Evolutionary conservation across 345 rosid species (phyloP), one percentile per base, ranked within the genome.

Genomic region (Anastatica hierochuntica): DNA sequence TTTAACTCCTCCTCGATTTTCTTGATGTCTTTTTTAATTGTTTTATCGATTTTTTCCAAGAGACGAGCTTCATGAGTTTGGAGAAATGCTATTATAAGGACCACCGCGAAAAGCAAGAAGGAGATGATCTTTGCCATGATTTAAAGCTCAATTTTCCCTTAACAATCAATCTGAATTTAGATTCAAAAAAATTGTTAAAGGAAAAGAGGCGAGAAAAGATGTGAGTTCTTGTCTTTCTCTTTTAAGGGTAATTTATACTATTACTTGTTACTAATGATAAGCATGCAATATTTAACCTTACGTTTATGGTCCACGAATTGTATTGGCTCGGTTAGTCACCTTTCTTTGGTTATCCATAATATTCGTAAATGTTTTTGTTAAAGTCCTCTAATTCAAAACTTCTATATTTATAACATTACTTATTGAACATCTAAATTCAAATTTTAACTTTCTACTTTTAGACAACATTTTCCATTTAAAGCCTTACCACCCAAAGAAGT

Each of bases 171-270:
- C 43, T 65, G 70, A 65, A 57, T 14, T 57, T 44, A 17, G 5
- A 27, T 64, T 65, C 64, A 65, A 65, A 65, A 35, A 14, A 19
- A 43, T 50, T 65, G 70, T 50, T 36, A 65, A 65, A 65, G 59
- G 64, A 57, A 56, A 65, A 57, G 35, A 50, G 21, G 40, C 16
- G 58, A 57, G 53, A 36, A 11, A 58, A 49, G 58, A 43, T 43
- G 23, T 43, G 58, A 35, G 47, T 43, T 58, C 35, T 49, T 49
- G 18, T 36, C 34, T 12, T 50, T 15, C n/a, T 1, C 13, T 29
- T 16, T 42, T 23, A 7, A 6, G 7, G 57, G 38, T 47, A 13
- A 35, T 30, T 49, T 65, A 57, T 58, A 65, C 12, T 12, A 34
- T 21, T 21, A 34, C 16, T 24, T 58, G 10, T 20, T 14, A 27